Conservation (phyloP, 1,284 basidiomycete species). For the Singerocomus inundabilis region DNA sequence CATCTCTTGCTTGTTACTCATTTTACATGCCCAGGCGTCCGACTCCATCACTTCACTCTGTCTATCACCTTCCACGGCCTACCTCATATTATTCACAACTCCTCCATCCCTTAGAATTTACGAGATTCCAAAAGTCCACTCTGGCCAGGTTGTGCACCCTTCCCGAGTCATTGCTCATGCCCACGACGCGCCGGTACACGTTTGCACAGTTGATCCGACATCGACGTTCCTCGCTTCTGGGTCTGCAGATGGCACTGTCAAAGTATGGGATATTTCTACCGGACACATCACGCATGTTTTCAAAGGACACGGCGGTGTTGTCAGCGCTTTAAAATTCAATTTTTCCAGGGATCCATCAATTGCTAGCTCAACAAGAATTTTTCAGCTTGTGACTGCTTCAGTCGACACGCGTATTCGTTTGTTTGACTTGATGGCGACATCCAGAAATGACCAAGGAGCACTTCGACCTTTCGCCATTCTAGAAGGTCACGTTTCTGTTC, state of each 20-base stretch:
- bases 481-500: slow-evolving; percentile 90
- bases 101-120: slow-evolving; percentile 69
- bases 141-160: slow-evolving; percentile 55
- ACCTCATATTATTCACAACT: slow-evolving; percentile 67
- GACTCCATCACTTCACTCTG: slow-evolving; percentile 64
- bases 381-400: slow-evolving; percentile 87
- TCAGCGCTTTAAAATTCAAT: slow-evolving; percentile 86
- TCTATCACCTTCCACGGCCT: slow-evolving; percentile 59
- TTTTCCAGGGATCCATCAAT: slow-evolving; percentile 59
- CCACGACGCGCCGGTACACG: slow-evolving; percentile 91
- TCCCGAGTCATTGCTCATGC: slow-evolving; percentile 77
- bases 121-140: slow-evolving; percentile 52
- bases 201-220: slow-evolving; percentile 83
- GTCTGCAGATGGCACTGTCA: slow-evolving; percentile 93
- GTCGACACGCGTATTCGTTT: slow-evolving; percentile 89
- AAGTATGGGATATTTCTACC: slow-evolving; percentile 90
- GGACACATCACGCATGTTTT: slow-evolving; percentile 95
- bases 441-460: slow-evolving; percentile 51
- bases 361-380: slow-evolving; percentile 48
- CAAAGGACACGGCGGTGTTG: slow-evolving; percentile 94
- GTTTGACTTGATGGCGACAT: slow-evolving; percentile 75
- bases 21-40: slow-evolving; percentile 50
- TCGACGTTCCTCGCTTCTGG: slow-evolving; percentile 92
- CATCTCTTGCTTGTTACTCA: slow-evolving; percentile 9
- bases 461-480: slow-evolving; percentile 76